These are phyloP conservation scores for Solanum raphanifolium DNA, from an alignment of 257 asterid genomes.

Conservation along the genomic window DNA sequence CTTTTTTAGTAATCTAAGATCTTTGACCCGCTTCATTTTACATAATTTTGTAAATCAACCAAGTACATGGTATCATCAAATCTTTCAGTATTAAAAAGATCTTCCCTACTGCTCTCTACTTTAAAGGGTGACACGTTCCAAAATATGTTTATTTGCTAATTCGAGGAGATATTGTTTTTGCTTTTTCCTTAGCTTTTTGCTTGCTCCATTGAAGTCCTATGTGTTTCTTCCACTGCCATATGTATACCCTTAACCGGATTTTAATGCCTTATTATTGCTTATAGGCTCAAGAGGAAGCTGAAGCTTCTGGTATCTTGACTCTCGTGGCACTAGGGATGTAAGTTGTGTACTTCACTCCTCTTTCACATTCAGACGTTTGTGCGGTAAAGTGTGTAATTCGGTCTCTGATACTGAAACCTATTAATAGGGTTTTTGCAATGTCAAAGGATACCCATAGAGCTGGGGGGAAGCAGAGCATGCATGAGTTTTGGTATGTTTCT, in stretches of 20 bases:
- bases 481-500: constrained; percentile 7
- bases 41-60: neutral
- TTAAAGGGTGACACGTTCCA: neutral
- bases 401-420: neutral
- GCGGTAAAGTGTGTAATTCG: neutral
- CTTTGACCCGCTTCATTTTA: neutral
- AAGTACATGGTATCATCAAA: neutral
- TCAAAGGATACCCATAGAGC: neutral
- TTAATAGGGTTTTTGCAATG: constrained; percentile 3
- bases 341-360: neutral
- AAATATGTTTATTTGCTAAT: neutral
- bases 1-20: neutral
- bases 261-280: neutral
- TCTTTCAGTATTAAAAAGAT: neutral
- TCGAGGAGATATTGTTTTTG: neutral
- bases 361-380: neutral
- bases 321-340: constrained; percentile 5
- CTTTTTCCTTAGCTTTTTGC: neutral
- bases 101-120: neutral
- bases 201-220: neutral
- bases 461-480: constrained; percentile 6
- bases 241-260: neutral
- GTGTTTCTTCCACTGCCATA: neutral
- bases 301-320: constrained; percentile 6
- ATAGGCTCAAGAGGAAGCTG: constrained; percentile 6